Percentiles rank a stretch among this genome's conserved stretches.
These are phyloP conservation scores for Pichia sp. DNA, from an alignment of 1,139 yeast genomes.

Conservation along the genomic window DNA sequence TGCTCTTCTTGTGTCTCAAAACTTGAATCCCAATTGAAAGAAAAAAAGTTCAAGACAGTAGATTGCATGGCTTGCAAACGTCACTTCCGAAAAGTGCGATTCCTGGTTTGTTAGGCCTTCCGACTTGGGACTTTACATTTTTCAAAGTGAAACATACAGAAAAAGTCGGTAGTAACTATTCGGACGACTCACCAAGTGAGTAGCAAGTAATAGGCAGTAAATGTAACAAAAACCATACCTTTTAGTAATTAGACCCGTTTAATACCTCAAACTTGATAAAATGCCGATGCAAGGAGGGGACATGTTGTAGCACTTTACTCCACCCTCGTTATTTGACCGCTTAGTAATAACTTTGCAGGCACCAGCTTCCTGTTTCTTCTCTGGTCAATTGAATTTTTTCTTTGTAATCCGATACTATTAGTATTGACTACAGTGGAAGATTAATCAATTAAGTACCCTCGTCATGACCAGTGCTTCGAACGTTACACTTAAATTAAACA, in stretches of 20 bases:
- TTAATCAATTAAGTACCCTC: background rate
- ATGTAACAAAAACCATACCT: background rate
- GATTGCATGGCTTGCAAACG: background rate
- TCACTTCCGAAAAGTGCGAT: background rate
- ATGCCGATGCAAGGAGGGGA: background rate
- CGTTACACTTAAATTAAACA: slow-evolving; percentile 36
- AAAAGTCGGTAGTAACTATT: background rate
- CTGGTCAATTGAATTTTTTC: too few relatives aligned
- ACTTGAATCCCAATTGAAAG: background rate
- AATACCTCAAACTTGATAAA: background rate
- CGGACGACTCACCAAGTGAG: too few relatives aligned
- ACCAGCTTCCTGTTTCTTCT: too few relatives aligned
- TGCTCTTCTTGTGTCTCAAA: background rate
- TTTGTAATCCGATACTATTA: too few relatives aligned
- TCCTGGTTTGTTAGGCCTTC: too few relatives aligned
- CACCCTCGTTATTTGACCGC: background rate
- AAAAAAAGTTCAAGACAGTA: background rate
- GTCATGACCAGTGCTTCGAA: slow-evolving; percentile 8
- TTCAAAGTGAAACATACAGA: background rate
- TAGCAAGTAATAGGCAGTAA: too few relatives aligned
- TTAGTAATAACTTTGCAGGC: too few relatives aligned
- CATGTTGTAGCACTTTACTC: background rate
- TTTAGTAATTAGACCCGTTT: background rate
- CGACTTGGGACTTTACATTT: too few relatives aligned
- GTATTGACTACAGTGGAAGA: too few relatives aligned